Percentiles rank a stretch among this genome's conserved stretches.
These are phyloP conservation scores for Spathaspora sp. DNA, from an alignment of 1,139 yeast genomes.

Conservation along the genomic window DNA sequence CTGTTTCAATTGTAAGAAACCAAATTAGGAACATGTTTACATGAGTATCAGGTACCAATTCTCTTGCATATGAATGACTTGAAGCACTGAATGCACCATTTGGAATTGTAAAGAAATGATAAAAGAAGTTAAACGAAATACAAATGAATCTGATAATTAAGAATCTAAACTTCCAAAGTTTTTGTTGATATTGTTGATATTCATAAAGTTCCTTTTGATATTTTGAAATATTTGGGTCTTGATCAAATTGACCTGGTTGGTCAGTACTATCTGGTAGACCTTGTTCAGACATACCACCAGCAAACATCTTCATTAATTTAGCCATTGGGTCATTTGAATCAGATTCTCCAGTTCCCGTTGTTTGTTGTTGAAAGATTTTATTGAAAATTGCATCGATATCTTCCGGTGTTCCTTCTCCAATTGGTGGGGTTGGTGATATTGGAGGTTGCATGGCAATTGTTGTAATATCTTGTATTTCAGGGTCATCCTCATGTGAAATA, in stretches of 20 bases:
- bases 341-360: slow-evolving; percentile 7
- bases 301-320: slow-evolving; percentile 32
- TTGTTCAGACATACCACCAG: slow-evolving; percentile 7
- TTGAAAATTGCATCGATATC: slow-evolving; percentile 38
- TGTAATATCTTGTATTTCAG: slow-evolving; percentile 28
- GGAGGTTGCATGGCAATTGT: slow-evolving; percentile 10
- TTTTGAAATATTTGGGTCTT: slow-evolving; percentile 22
- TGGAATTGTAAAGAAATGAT: slow-evolving; percentile 27
- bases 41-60: slow-evolving; percentile 15
- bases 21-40: slow-evolving; percentile 25
- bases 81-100: slow-evolving; percentile 28
- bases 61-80: slow-evolving; percentile 29
- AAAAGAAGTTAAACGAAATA: slow-evolving; percentile 32
- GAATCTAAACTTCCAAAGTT: slow-evolving; percentile 32
- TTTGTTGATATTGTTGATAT: slow-evolving; percentile 35
- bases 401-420: slow-evolving; percentile 12
- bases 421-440: slow-evolving; percentile 11
- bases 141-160: slow-evolving; percentile 29
- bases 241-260: slow-evolving; percentile 5
- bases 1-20: slow-evolving; percentile 36
- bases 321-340: slow-evolving; percentile 25
- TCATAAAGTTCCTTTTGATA: slow-evolving; percentile 31
- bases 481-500: slow-evolving; percentile 25
- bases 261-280: background rate
- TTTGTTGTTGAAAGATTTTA: slow-evolving; percentile 21